Evolutionary conservation across 176 grass and related monocot species (phyloP).

Genomic region (Juncus effusus): DNA sequence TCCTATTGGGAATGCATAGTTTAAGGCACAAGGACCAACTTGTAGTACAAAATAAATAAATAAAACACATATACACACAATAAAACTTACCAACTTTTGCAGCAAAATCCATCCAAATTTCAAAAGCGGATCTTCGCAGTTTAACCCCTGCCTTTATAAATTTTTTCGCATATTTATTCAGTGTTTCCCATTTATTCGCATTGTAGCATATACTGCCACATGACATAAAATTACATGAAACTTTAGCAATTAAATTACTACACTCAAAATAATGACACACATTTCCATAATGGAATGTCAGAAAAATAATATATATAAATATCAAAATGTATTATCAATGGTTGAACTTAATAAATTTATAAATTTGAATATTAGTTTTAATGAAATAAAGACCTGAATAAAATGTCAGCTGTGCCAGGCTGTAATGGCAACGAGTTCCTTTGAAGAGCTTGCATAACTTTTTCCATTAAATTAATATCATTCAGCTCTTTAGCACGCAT

Average conservation of each 20-base stretch:
- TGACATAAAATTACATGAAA: slow-evolving; percentile 20
- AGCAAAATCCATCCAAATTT: slow-evolving; percentile 93
- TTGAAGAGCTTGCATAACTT: slow-evolving; percentile 45
- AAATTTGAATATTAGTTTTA: background rate
- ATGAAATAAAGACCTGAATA: slow-evolving; percentile 54
- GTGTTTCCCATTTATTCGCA: slow-evolving; percentile 68
- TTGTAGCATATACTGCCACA: slow-evolving; percentile 84
- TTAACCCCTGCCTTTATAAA: slow-evolving; percentile 83
- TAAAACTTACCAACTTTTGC: slow-evolving; percentile 70
- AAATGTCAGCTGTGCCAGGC: slow-evolving; percentile 80
- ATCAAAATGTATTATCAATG: too few relatives aligned
- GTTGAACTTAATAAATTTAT: too few relatives aligned
- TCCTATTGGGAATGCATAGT: background rate
- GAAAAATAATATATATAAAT: too few relatives aligned
- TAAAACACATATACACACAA: background rate
- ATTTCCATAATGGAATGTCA: too few relatives aligned
- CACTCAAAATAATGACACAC: slow-evolving; percentile 6
- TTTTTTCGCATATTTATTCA: slow-evolving; percentile 56
- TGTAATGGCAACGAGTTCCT: slow-evolving; percentile 67
- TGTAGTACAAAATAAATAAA: background rate
- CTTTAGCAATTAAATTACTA: slow-evolving; percentile 14
- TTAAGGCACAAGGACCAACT: too few relatives aligned
- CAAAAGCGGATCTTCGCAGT: slow-evolving; percentile 66
- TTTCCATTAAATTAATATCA: slow-evolving; percentile 66
- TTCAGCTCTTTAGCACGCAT: slow-evolving; percentile 75